A percentile compares a stretch with the other conserved stretches of the same genome.
phyloP scores from a whole-genome alignment of 306 rosid genomes.

The Cicer judaicum region DNA sequence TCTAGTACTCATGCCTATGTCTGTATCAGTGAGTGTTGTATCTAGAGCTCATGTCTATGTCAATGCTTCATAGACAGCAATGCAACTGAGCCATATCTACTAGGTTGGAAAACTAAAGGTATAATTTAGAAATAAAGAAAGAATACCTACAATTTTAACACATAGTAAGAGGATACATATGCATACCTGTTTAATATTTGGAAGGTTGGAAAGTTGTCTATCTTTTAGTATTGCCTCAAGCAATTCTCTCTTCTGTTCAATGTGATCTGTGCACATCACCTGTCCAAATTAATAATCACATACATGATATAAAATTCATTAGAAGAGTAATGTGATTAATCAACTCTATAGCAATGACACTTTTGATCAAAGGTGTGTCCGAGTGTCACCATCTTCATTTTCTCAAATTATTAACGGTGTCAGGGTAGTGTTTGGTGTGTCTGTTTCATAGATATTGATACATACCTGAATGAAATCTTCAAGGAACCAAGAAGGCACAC shows the following conservation, averaged over 20 bases:
- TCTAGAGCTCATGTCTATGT: no score
- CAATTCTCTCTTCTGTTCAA: conserved; percentile 61
- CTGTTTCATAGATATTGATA: no score
- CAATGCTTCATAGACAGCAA: not conserved
- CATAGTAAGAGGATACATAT: not conserved
- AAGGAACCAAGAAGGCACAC: conserved; percentile 66
- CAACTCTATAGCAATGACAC: not conserved
- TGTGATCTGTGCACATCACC: conserved; percentile 61
- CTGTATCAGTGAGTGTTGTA: no score
- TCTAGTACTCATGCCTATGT: no score
- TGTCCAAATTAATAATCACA: conserved; percentile 34
- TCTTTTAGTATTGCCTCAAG: conserved; percentile 54
- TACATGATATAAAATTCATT: not conserved
- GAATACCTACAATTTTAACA: not conserved
- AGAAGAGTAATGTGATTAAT: not conserved
- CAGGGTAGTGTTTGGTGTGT: no score
- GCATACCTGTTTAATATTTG: conserved; percentile 55
- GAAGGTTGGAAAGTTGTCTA: conserved; percentile 54
- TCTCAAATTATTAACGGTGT: no score
- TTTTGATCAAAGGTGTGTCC: no score
- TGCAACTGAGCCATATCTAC: not conserved
- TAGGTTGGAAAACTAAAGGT: not conserved
- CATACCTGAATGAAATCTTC: conserved; percentile 66
- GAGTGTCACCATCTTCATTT: no score
- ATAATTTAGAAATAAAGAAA: not conserved